Conservation (phyloP, 2,329 filamentous ascomycete genomes). For the Magnaporthiopsis incrustans region DNA sequence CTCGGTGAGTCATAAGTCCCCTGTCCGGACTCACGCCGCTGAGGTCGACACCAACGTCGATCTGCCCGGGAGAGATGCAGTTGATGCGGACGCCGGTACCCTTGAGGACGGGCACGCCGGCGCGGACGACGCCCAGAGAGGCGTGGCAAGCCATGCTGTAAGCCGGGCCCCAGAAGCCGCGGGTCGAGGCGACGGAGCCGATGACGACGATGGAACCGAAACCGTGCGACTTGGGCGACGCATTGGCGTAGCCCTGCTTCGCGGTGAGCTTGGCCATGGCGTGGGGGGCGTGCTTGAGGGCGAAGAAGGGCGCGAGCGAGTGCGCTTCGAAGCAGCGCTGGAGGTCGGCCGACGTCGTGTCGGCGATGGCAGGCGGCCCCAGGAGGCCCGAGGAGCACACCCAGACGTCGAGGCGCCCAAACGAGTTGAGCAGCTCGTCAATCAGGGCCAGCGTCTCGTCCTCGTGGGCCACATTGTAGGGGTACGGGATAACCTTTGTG, state of each 20-base stretch:
- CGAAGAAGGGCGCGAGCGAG: constrained; percentile 54
- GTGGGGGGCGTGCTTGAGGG: constrained; percentile 54
- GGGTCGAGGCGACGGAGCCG: constrained; percentile 45
- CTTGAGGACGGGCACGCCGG: constrained; percentile 49
- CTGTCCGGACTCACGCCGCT: constrained; percentile 26
- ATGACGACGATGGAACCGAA: constrained; percentile 59
- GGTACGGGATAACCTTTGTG: constrained; percentile 54
- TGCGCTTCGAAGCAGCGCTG: constrained; percentile 53
- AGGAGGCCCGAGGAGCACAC: constrained; percentile 49
- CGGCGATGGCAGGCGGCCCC: constrained; percentile 47
- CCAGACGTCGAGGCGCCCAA: constrained; percentile 53
- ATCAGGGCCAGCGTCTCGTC: constrained; percentile 52
- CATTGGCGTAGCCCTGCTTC: constrained; percentile 49
- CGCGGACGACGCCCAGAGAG: constrained; percentile 50
- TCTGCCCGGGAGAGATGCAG: constrained; percentile 34
- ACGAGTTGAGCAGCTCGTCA: constrained; percentile 54
- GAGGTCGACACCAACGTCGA: constrained; percentile 32
- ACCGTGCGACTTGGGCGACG: constrained; percentile 49
- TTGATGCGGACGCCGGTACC: constrained; percentile 53
- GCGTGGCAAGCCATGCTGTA: constrained; percentile 55
- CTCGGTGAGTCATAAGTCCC: not conserved
- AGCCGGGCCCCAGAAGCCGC: constrained; percentile 53
- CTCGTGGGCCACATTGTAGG: constrained; percentile 49
- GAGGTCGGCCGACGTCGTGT: constrained; percentile 47
- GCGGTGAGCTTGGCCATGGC: constrained; percentile 54